Evolutionary conservation across 345 rosid genomes (phyloP), one percentile per base, ranked within the genome.

Genomic region (Draba incana): DNA sequence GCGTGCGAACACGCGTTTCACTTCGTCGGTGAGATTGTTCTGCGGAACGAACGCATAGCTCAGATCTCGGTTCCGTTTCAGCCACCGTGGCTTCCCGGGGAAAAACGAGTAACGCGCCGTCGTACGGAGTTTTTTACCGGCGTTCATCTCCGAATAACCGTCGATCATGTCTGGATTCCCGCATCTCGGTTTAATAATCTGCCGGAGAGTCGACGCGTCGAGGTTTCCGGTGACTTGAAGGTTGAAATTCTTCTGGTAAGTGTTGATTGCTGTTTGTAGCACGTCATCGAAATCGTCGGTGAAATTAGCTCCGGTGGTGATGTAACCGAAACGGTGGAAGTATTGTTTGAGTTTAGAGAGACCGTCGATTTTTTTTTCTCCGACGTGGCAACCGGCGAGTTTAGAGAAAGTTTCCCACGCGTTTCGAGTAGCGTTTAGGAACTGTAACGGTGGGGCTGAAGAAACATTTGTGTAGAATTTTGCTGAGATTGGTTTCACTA

Each of bases 291-390:
- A 90, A 27, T 78, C 81, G 52, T 90, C 92, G 23, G 88, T 88
- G 81, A 79, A 81, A 28, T 73, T 73, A 3, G 2, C 8, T 38
- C 7, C 27, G 69, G 38, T 13, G 9, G 82, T 49, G 63, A 93
- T 80, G 84, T 93, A 93, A 25, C 98, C 96, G 81, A 93, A 93
- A 69, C 80, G 43, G 24, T 64, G 70, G 62, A 93, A 90, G 84
- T 93, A 93, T 39, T 81, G 65, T 76, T 93, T 93, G 64, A 93
- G 87, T 70, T 81, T 82, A 1, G 77, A 71, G 44, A 93, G 72
- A 5, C 98, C 98, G 31, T 77, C 75, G 49, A 60, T 70, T 24
- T 48, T 82, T 5, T 90, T 82, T 5, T 90, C 78, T 8, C 98
- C 98, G 23, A 80, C 12, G 9, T 44, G 86, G 78, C 89, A 86